Base-by-base conservation (phyloP, 2,329 filamentous ascomycete genomes). In the Trichoderma arundinaceum region DNA sequence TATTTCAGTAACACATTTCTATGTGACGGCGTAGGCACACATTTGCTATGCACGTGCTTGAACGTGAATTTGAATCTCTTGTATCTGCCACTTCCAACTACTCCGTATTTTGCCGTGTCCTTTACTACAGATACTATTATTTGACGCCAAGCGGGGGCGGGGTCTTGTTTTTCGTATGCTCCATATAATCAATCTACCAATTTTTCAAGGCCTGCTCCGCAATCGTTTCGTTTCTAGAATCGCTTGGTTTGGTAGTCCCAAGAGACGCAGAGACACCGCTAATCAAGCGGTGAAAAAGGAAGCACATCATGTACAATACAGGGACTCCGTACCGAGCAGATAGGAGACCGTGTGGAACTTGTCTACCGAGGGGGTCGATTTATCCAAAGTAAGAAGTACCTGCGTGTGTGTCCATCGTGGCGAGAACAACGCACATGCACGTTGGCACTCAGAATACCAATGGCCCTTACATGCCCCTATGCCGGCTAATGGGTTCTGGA, bases 251-350 rank as follows among this genome's bases (percentile, higher is more conserved):
- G n/a, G 19, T 10, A 7, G 39, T 39, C 13, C 17, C 52, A 22
- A 39, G 12, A 32, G 13, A 39, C 35, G 15, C 57, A 3, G 44
- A 57, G 22, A n/a, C 10, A 41, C 41, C 22, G 33, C 35, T 41
- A 17, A 60, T 8, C 2, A 41, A 51, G 44, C 57, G 33, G 44
- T 60, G 43, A 60, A 49, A 59, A 17, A 60, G 22, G 13, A 60
- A 12, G 44, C 13, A 17, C 33, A 41, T 44, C 35, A 17, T 17
- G 22, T 43, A 2, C 38, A 3, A 17, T 54, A 38, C 52, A 33
- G 35, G 15, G 52, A 13, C 35, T 38, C 10, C 35, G 35, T 38
- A 38, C 35, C 35, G 35, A 38, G 35, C 35, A 38, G 35, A 38
- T 38, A 38, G 35, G 35, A 38, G 35, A 10, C 3, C 6, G 10